Percentiles rank a stretch among this genome's conserved stretches.
Evolutionary conservation across 176 grass and related monocot species (phyloP).

Genomic region (Lolium perenne): DNA sequence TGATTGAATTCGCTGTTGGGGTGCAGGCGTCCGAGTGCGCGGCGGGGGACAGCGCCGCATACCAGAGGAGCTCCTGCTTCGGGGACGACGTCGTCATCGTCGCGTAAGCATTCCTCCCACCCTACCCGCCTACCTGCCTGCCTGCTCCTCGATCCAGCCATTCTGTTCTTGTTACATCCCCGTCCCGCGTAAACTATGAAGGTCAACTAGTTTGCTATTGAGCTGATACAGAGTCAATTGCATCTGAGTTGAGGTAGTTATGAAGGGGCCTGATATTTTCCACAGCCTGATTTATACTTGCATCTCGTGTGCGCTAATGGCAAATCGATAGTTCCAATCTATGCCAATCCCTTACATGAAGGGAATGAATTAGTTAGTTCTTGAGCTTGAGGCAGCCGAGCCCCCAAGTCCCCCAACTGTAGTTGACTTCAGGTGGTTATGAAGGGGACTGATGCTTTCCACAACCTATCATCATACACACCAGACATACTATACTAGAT

Average conservation of each 20-base stretch:
- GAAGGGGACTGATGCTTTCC: background rate
- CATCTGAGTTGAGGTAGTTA: too few species aligned
- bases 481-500: background rate
- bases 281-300: too few species aligned
- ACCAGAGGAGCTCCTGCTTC: conserved; percentile 72
- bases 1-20: too few species aligned
- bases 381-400: background rate
- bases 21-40: conserved; percentile 64
- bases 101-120: conserved; percentile 56
- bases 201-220: too few species aligned
- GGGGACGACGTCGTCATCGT: conserved; percentile 92
- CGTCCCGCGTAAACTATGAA: too few species aligned
- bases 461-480: background rate
- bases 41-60: conserved; percentile 90
- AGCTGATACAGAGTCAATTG: too few species aligned
- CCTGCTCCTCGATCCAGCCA: background rate
- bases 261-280: too few species aligned
- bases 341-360: background rate
- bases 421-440: background rate
- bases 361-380: too few species aligned
- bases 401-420: background rate
- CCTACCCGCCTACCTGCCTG: background rate
- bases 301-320: background rate
- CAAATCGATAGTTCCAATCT: background rate
- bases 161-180: too few species aligned